Base-by-base conservation (phyloP, 73 alveolate species). In the Paramecium bursaria region DNA sequence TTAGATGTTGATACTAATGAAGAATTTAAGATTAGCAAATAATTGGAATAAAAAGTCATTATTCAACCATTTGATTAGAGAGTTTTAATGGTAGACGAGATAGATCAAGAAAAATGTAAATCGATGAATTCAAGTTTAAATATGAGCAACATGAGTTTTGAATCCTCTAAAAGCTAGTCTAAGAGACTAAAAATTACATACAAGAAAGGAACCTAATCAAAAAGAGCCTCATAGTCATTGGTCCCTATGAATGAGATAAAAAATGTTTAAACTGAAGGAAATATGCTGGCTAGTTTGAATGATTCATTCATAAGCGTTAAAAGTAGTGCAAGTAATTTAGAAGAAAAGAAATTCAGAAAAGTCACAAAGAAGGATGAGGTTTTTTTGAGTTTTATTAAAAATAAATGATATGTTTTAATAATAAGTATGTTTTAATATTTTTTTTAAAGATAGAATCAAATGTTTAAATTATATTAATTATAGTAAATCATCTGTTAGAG, bases 291-390 rank as follows among this genome's bases (percentile, higher is more conserved):
- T 67, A 39, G 49, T 39, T 7, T 67, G 29, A 31, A 42, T 4
- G 82, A 67, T 39, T 67, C 82, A 17, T 33, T 67, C 44, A 0
- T 67, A 39, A 67, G 82, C 44, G 21, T 21, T 42, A 21, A 67
- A 67, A 67, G 82, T 67, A 19, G 82, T 4, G 10, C 27, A 1
- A 39, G 49, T 39, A 7, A 39, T 39, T 39, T 39, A 7, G 82
- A 42, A 19, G 82, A 67, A 25, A 67, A 67, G 30, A 67, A 67
- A 23, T 67, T 67, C 27, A 67, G 82, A 42, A 25, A 67, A 35
- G 82, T 27, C 0, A 35, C 23, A 10, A 35, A 67, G 35, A 67
- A 35, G 46, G 82, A 67, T 67, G 5, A 67, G 17, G 9, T 9
- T 11, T 67, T 67, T 42, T 42, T 67, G 44, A 67, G 44, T 67